Conservation (phyloP, 805 yeast species). For the Komagataella phaffii region DNA sequence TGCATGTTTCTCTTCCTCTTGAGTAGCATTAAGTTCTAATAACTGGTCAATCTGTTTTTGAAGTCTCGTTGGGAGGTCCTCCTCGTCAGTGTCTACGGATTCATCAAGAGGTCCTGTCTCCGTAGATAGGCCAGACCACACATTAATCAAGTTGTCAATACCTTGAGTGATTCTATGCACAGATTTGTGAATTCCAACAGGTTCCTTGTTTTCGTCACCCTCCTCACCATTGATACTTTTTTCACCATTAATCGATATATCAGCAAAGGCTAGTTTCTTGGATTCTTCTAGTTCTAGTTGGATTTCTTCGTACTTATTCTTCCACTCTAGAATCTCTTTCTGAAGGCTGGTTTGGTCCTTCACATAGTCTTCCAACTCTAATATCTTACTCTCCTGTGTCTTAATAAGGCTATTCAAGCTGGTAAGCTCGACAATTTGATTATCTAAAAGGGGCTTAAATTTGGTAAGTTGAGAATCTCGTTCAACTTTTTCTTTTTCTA, state of each 20-base stretch:
- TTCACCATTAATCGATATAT: conserved; percentile 20
- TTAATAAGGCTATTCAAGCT: conserved; percentile 41
- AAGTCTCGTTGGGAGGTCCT: conserved; percentile 22
- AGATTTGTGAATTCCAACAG: conserved; percentile 3
- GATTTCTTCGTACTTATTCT: conserved; percentile 28
- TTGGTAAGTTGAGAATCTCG: conserved; percentile 27
- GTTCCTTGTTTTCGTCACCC: conserved; percentile 7
- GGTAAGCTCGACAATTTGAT: conserved; percentile 37
- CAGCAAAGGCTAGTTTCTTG: conserved; percentile 8
- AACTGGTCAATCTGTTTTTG: conserved; percentile 47
- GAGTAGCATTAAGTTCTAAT: conserved; percentile 16
- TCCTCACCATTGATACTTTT: conserved; percentile 17
- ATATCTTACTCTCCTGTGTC: conserved; percentile 34
- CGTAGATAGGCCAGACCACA: conserved; percentile 4
- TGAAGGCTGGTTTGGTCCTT: conserved; percentile 28
- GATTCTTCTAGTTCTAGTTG: conserved; percentile 27
- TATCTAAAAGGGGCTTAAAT: conserved; percentile 38
- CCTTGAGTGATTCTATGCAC: conserved; percentile 5
- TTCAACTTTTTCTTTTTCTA: conserved; percentile 29
- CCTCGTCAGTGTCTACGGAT: conserved; percentile 1
- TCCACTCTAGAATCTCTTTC: conserved; percentile 33
- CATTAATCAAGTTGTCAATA: conserved; percentile 8
- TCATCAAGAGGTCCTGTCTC: conserved; percentile 3
- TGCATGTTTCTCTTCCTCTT: conserved; percentile 17
- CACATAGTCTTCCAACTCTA: conserved; percentile 24